A percentile compares a stretch with the other conserved stretches of the same genome.
Evolutionary conservation across 1,139 yeast species (phyloP).

Genomic region (Kodamaea derodonti): DNA sequence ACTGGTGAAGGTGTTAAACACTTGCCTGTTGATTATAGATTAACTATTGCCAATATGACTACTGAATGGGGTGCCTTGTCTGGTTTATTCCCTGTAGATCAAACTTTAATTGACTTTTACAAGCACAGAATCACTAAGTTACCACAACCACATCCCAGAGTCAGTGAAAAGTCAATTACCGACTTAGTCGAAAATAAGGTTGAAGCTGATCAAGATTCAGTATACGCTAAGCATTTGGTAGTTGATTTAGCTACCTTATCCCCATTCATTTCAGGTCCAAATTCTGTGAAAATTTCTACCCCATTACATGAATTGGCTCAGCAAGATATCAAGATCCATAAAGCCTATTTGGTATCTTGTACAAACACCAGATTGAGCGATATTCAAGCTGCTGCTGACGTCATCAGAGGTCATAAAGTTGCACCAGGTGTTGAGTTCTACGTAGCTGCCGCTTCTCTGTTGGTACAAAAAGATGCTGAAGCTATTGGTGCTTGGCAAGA

Average conservation of each 20-base stretch:
- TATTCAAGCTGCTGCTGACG: conserved; percentile 89
- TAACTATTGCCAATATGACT: conserved; percentile 98
- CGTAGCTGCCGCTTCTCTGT: conserved; percentile 94
- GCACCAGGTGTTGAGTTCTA: conserved; percentile 91
- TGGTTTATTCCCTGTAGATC: conserved; percentile 93
- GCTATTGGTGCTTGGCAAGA: conserved; percentile 88
- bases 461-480: conserved; percentile 91
- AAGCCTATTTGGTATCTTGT: conserved; percentile 97
- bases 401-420: conserved; percentile 73
- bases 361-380: conserved; percentile 93
- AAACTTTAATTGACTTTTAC: conserved; percentile 73
- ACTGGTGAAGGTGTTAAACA: conserved; percentile 78
- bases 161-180: conserved; percentile 57
- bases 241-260: conserved; percentile 80
- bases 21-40: conserved; percentile 82
- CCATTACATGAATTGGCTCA: conserved; percentile 71
- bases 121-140: conserved; percentile 58
- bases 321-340: conserved; percentile 74
- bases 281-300: conserved; percentile 87
- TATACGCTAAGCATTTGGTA: conserved; percentile 80
- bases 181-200: conserved; percentile 42
- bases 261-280: conserved; percentile 96
- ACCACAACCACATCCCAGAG: conserved; percentile 84
- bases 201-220: conserved; percentile 70
- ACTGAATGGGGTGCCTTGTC: conserved; percentile 99